A percentile compares a stretch with the other conserved stretches of the same genome.
These are phyloP conservation scores for Talaromyces rugulosus DNA, from an alignment of 2,329 filamentous ascomycete species.

Conservation along the genomic window DNA sequence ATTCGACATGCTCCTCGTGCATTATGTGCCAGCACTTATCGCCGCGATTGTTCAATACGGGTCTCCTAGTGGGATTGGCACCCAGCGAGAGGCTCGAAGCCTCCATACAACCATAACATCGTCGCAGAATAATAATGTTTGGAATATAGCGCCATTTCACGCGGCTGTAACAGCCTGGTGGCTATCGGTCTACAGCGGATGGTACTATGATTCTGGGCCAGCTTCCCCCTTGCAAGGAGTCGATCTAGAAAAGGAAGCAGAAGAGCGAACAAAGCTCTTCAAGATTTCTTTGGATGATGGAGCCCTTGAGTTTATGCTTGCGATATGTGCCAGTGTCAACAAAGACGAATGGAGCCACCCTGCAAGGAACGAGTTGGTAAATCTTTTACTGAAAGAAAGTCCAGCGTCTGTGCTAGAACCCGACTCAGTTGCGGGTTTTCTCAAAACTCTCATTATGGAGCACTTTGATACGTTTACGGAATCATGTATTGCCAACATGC, in stretches of 20 bases:
- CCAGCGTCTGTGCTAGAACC: constrained; percentile 64
- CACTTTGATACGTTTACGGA: constrained; percentile 86
- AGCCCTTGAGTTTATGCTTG: constrained; percentile 86
- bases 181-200: constrained; percentile 88
- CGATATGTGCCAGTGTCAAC: constrained; percentile 75
- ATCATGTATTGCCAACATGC: constrained; percentile 90
- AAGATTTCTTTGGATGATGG: constrained; percentile 77
- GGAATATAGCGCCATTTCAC: constrained; percentile 71
- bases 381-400: constrained; percentile 78
- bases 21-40: constrained; percentile 76
- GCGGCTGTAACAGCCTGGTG: constrained; percentile 78
- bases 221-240: constrained; percentile 57
- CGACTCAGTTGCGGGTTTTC: constrained; percentile 64
- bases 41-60: constrained; percentile 74
- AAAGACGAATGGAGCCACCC: constrained; percentile 83
- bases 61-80: constrained; percentile 67
- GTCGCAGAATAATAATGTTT: constrained; percentile 62
- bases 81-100: constrained; percentile 64
- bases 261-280: constrained; percentile 68
- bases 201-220: constrained; percentile 71
- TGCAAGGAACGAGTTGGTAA: constrained; percentile 74
- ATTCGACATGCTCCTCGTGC: constrained; percentile 71
- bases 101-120: constrained; percentile 66
- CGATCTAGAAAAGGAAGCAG: constrained; percentile 63
- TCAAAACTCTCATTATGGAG: constrained; percentile 69